Conservation (phyloP, 768 basidiomycete species). For the Hydnomerulius pinastri region DNA sequence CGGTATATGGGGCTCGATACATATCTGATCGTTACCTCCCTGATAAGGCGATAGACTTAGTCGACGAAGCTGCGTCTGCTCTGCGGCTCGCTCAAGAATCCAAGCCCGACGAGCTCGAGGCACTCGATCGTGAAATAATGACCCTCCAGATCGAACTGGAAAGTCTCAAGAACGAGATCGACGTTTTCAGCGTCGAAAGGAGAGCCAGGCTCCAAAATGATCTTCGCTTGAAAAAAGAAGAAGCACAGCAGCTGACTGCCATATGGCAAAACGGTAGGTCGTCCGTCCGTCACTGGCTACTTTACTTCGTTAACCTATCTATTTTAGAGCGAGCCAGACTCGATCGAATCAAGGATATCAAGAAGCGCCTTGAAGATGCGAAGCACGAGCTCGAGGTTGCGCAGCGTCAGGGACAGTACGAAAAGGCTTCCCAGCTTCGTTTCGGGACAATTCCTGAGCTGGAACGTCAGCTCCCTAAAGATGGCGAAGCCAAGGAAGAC, state of each 20-base stretch:
- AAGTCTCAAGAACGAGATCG: constrained; percentile 84
- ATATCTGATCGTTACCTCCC: constrained; percentile 87
- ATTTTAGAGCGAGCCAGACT: constrained; percentile 63
- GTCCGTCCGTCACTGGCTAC: not conserved
- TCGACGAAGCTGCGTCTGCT: constrained; percentile 91
- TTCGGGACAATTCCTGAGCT: constrained; percentile 86
- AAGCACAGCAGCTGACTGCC: constrained; percentile 59
- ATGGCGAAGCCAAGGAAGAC: constrained; percentile 48
- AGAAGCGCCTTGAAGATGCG: constrained; percentile 76
- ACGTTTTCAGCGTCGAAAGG: constrained; percentile 80
- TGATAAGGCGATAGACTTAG: constrained; percentile 89
- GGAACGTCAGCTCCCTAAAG: constrained; percentile 65
- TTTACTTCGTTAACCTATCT: not conserved
- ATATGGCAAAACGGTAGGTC: constrained; percentile 73
- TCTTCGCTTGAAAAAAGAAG: constrained; percentile 58
- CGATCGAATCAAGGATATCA: constrained; percentile 69
- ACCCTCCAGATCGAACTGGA: constrained; percentile 90
- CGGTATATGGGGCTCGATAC: constrained; percentile 82
- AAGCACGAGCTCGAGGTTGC: constrained; percentile 87
- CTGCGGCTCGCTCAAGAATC: constrained; percentile 87
- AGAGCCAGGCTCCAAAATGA: constrained; percentile 65
- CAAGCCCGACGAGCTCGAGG: constrained; percentile 84
- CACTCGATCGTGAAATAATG: constrained; percentile 78
- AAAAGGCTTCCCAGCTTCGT: constrained; percentile 79
- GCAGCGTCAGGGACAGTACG: constrained; percentile 86